Percentiles rank a stretch among this genome's conserved stretches.
Conservation (phyloP, 2,329 filamentous ascomycete species). For the Cladosporium sp. region DNA sequence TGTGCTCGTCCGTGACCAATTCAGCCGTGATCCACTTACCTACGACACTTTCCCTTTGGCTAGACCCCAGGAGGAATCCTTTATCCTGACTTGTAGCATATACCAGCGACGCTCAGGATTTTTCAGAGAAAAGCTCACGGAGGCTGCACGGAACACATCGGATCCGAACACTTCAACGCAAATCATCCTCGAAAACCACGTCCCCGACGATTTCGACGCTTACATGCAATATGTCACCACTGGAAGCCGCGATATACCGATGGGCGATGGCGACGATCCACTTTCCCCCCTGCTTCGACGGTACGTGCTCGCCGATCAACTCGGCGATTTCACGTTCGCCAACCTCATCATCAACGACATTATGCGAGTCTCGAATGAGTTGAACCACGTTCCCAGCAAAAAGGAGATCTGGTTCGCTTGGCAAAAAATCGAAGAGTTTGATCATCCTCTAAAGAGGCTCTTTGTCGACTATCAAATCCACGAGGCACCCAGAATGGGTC, state of each 20-base stretch:
- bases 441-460: background rate
- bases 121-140: background rate
- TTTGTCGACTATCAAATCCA: background rate
- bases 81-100: background rate
- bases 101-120: background rate
- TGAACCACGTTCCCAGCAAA: background rate
- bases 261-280: background rate
- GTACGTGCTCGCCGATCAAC: slow-evolving; percentile 19
- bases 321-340: background rate
- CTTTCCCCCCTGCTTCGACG: background rate
- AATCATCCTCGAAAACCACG: background rate
- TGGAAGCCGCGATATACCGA: rapidly evolving
- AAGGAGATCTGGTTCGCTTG: background rate
- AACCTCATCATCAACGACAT: slow-evolving; percentile 12
- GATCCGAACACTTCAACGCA: background rate
- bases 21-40: background rate
- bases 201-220: background rate
- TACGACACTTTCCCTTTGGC: background rate
- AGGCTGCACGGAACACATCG: background rate
- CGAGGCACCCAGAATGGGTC: background rate
- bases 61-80: background rate
- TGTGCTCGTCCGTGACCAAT: background rate
- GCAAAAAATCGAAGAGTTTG: background rate
- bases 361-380: background rate
- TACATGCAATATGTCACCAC: background rate